Evolutionary conservation across 768 basidiomycete genomes (phyloP), one percentile per base, ranked within the genome.

Genomic region (Rhodotorula sphaerocarpa): DNA sequence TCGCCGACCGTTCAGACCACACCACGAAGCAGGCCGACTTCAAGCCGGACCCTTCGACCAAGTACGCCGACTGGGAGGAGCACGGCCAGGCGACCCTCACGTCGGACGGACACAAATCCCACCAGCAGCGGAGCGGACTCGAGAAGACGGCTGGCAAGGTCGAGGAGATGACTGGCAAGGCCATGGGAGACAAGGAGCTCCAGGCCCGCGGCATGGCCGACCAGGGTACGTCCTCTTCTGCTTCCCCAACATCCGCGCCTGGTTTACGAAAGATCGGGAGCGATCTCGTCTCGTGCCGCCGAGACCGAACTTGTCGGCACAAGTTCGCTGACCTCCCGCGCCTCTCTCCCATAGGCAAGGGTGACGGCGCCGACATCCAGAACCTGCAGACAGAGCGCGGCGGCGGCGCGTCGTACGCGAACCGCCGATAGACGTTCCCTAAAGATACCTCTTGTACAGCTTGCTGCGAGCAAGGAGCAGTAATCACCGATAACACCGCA

Each of bases 21-120:
- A 57, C 55, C 20, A 28, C 28, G 28, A 31, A 51, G 31, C 21
- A 30, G 11, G 20, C 21, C 21, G 21, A 34, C 39, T 57, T 57
- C 48, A 43, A 57, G 57, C 47, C 39, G 12, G 47, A 50, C 48
- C 16, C 33, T 39, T 41, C 47, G 39, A 50, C 57, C 33, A 34
- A 39, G 21, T 28, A 39, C 23, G 56, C 56, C 20, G 46, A 57
- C 28, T 33, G 20, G 18, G 56, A 57, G 36, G 45, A 57, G 45
- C 45, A 45, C 27, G 6, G 7, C 18, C 18, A 23, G 33, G 39
- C 41, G 12, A 44, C 46, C 20, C 5, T 33, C 14, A 36, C 36
- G 27, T 28, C 25, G 27, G 43, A 57, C 57, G 39, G 28, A 4
- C 57, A 57, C 47, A 28, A 21, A 28, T 27, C 39, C n/a, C 18